A percentile compares a stretch with the other conserved stretches of the same genome.
These are phyloP conservation scores for Macrolepiota albuminosa DNA, from an alignment of 768 basidiomycete genomes.

Conservation along the genomic window DNA sequence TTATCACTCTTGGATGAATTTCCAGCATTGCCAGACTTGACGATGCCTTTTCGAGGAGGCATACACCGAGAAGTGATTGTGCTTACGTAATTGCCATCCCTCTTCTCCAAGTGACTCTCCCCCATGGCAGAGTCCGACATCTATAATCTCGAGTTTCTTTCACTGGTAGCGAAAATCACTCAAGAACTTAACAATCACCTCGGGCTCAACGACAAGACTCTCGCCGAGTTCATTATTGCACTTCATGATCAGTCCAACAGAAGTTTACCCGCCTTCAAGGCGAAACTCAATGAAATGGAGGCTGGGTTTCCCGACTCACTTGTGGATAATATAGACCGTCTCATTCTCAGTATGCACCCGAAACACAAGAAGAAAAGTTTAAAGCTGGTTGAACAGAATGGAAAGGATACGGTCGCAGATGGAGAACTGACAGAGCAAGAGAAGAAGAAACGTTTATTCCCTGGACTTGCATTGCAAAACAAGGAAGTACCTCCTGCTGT, in stretches of 20 bases:
- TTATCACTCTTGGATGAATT: constrained; percentile 64
- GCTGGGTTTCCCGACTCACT: constrained; percentile 89
- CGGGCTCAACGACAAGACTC: constrained; percentile 82
- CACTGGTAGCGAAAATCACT: constrained; percentile 85
- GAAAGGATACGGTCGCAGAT: constrained; percentile 27
- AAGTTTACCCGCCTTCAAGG: constrained; percentile 75
- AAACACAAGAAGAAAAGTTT: constrained; percentile 82
- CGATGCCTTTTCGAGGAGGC: constrained; percentile 72
- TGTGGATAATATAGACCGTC: constrained; percentile 88
- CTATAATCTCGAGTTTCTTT: constrained; percentile 90
- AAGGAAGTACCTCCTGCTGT: constrained; percentile 56
- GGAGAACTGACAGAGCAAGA: constrained; percentile 55
- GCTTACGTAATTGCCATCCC: constrained; percentile 12
- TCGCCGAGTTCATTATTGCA: constrained; percentile 92
- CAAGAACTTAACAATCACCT: constrained; percentile 91
- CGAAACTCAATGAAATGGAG: constrained; percentile 68
- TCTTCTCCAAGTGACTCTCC: not conserved
- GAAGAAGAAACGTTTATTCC: constrained; percentile 82
- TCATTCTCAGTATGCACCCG: constrained; percentile 92
- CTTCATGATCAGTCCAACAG: constrained; percentile 80
- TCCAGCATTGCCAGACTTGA: constrained; percentile 88
- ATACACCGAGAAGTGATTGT: constrained; percentile 25
- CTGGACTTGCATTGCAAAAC: constrained; percentile 83
- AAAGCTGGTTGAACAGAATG: constrained; percentile 32
- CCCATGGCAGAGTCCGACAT: constrained; percentile 71